phyloP scores from a whole-genome alignment of 2,329 filamentous ascomycete genomes.

The Colletotrichum sp. region DNA sequence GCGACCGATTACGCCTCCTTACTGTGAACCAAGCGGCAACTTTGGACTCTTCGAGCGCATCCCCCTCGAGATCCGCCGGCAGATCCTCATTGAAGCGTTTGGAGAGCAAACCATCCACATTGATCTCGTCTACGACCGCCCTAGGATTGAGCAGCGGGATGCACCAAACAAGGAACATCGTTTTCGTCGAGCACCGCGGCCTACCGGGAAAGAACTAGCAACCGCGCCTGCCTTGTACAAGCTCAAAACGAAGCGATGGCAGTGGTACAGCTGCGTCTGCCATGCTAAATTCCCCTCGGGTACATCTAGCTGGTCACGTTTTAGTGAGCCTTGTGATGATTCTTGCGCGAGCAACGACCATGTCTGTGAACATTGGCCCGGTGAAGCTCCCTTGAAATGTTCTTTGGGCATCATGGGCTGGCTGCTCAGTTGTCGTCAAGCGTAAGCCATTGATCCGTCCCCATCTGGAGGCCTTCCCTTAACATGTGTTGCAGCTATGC shows the following conservation, averaged over 20 bases:
- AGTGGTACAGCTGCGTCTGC: conserved; percentile 11
- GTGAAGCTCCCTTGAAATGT: conserved; percentile 1
- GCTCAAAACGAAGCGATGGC: not conserved
- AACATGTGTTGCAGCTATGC: not conserved
- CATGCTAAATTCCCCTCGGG: not conserved
- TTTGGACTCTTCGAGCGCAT: conserved; percentile 20
- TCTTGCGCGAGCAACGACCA: not conserved
- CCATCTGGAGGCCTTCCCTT: not conserved
- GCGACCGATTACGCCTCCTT: not conserved
- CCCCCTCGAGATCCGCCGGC: conserved; percentile 36
- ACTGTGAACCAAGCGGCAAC: not conserved
- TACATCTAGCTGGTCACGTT: not conserved
- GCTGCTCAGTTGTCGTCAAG: conserved; percentile 5
- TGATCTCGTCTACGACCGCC: conserved; percentile 23
- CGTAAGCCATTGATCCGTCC: not conserved
- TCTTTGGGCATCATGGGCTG: conserved; percentile 9
- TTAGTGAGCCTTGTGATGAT: not conserved
- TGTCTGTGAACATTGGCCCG: not conserved
- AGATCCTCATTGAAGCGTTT: conserved; percentile 30
- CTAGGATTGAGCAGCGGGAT: not conserved
- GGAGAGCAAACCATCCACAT: conserved; percentile 26
- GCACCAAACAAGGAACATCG: conserved; percentile 4
- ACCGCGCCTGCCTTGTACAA: not conserved
- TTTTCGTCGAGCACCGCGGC: not conserved
- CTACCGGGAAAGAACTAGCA: not conserved